Conservation (phyloP, 2,329 filamentous ascomycete genomes). For the Byssoonygena ceratinophila region DNA sequence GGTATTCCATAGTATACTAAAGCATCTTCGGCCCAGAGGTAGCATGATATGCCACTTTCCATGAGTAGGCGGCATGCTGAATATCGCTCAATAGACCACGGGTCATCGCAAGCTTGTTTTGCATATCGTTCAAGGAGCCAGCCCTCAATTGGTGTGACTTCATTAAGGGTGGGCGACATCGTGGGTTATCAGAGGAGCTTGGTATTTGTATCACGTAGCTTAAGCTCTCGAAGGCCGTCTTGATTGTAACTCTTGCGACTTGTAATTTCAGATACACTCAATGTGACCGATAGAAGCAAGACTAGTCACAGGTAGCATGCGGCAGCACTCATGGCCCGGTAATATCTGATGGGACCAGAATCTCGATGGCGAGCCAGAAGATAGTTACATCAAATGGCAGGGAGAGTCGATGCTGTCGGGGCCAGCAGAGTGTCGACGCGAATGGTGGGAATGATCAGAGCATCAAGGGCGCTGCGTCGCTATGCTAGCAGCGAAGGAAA, state of each 20-base stretch:
- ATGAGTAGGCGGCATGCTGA: constrained; percentile 14
- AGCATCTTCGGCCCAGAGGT: constrained; percentile 15
- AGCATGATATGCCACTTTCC: constrained; percentile 14
- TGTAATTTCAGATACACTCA: neutral
- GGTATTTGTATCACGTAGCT: neutral
- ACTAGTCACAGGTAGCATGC: neutral
- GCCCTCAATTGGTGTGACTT: constrained; percentile 6
- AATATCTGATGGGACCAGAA: neutral
- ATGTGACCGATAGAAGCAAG: neutral
- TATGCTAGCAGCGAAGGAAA: neutral
- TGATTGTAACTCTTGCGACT: neutral
- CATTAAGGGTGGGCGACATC: constrained; percentile 1
- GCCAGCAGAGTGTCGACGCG: neutral
- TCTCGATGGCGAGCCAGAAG: neutral
- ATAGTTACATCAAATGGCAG: neutral
- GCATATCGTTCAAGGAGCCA: constrained; percentile 15
- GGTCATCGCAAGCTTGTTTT: constrained; percentile 13
- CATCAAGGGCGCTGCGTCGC: neutral
- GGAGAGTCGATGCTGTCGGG: neutral
- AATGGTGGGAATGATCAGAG: neutral
- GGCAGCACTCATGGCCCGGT: neutral
- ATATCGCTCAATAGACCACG: constrained; percentile 14
- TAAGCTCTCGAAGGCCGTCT: neutral
- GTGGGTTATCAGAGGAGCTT: neutral
- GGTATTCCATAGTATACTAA: constrained; percentile 16